Evolutionary conservation across 208 protist genomes (phyloP).

Genomic region (Porcisia hertigi): DNA sequence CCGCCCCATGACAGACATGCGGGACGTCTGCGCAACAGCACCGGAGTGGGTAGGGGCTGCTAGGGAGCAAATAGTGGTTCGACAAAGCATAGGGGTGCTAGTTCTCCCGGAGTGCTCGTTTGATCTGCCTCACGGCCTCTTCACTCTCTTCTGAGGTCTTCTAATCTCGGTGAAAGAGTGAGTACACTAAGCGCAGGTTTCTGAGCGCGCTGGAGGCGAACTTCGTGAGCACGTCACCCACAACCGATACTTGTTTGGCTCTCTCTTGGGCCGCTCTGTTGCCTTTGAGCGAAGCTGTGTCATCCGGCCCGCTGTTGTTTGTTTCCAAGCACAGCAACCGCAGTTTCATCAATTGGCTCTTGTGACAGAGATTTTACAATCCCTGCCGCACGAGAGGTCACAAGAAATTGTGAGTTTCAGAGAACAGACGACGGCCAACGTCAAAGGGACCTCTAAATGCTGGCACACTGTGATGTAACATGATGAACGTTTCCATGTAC

Average conservation of each 20-base stretch:
- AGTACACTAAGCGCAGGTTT: conserved; percentile 15
- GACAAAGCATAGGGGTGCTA: conserved; percentile 8
- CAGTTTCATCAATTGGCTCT: conserved; percentile 41
- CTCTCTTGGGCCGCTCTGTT: conserved; percentile 56
- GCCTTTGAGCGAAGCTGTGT: conserved; percentile 19
- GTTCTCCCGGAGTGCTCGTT: too few species aligned
- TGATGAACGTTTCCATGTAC: conserved; percentile 42
- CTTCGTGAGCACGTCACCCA: background rate
- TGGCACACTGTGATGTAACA: conserved; percentile 9
- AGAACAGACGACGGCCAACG: conserved; percentile 32
- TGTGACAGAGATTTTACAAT: conserved; percentile 18
- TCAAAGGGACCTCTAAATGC: conserved; percentile 10
- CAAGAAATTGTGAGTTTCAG: conserved; percentile 54
- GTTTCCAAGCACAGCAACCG: conserved; percentile 26
- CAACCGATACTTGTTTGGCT: conserved; percentile 18
- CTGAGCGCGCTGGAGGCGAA: conserved; percentile 20
- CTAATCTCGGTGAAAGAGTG: conserved; percentile 44
- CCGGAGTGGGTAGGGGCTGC: conserved; percentile 6
- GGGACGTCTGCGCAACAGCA: conserved; percentile 32
- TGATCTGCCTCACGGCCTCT: background rate
- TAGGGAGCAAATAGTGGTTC: conserved; percentile 38
- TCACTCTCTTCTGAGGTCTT: conserved; percentile 30
- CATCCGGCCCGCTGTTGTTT: conserved; percentile 24
- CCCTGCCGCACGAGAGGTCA: conserved; percentile 18
- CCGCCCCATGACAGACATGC: conserved; percentile 22